A percentile compares a stretch with the other conserved stretches of the same genome.
phyloP scores from a whole-genome alignment of 108 stramenopile genomes.

The Conticribra guillardii region DNA sequence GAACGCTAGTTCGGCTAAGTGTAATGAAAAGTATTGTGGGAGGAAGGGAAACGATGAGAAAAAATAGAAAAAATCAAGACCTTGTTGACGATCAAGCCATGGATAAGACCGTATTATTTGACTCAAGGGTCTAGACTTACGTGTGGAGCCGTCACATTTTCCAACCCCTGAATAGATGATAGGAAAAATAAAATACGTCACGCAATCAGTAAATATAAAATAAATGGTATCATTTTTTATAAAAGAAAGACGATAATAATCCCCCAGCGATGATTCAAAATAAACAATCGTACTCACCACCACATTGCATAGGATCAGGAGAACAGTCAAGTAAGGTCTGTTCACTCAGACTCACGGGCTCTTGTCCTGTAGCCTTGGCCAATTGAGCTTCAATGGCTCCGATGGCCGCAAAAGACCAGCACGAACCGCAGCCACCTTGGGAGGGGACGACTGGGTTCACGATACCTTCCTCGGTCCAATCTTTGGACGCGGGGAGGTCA shows the following conservation, averaged over 20 bases:
- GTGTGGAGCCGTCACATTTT: constrained; percentile 11
- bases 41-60: neutral
- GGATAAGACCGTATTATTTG: neutral
- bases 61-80: neutral
- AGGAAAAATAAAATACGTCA: neutral
- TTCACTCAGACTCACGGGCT: constrained; percentile 57
- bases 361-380: constrained; percentile 72
- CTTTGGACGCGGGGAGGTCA: constrained; percentile 68
- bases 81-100: neutral
- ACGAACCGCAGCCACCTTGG: constrained; percentile 85
- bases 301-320: constrained; percentile 84
- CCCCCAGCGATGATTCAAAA: neutral
- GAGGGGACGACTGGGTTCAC: constrained; percentile 77
- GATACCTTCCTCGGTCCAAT: constrained; percentile 73
- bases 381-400: constrained; percentile 79
- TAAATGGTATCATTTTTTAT: neutral
- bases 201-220: neutral
- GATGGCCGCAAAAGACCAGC: constrained; percentile 88
- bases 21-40: constrained; percentile 67
- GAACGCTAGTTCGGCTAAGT: constrained; percentile 76
- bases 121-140: constrained; percentile 3
- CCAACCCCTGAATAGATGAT: constrained; percentile 7
- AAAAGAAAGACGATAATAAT: neutral
- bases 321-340: constrained; percentile 82
- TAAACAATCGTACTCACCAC: constrained; percentile 49